Base-by-base conservation (phyloP, 768 basidiomycete species). In the Naematelia aurantialba region DNA sequence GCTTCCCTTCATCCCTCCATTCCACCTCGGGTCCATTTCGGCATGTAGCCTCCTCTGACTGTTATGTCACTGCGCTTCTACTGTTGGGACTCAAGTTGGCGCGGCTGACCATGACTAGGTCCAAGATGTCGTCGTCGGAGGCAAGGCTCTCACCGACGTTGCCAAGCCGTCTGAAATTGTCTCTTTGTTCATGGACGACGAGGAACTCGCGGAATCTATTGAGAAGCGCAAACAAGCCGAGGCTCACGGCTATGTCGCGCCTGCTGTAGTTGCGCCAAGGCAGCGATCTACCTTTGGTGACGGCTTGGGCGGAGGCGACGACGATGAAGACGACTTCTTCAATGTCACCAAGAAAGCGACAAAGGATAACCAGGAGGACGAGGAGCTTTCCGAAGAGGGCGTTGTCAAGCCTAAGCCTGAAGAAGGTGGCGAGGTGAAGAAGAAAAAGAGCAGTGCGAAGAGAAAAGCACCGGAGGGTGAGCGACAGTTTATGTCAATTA, bases 111-210 rank as follows among this genome's bases (percentile, higher is more conserved):
- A 27, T 44, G 34, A n/a, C 8, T 60, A 93, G 91, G 93, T 98
- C 3, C 96, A 98, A 85, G 96, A 99, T 68, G 94, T 97, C 60
- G 96, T 99, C 53, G 96, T 99, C 5, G 96, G 96, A 53, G 93
- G 89, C 79, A 97, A 96, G 78, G 91, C 85, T 61, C 86, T 96
- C 74, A 90, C 89, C 1, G 92, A 96, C 63, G 88, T 89, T 54
- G 85, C 91, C 19, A 93, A 91, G 75, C 90, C 91, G 25, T 93
- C 90, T 79, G 96, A 99, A 76, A 96, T 99, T 55, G 94, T 94
- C 14, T 91, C 92, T 61, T 78, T 99, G 46, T 81, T 99, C 51
- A 83, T 99, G 69, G 93, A 91, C 70, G 93, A 97, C 68, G 91
- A 96, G 48, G 70, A 98, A 69, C 78, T 97, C 14, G 90, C 72